Base-by-base conservation (phyloP, 1,139 yeast species). In the Nakaseomyces kungkrabaensis region DNA sequence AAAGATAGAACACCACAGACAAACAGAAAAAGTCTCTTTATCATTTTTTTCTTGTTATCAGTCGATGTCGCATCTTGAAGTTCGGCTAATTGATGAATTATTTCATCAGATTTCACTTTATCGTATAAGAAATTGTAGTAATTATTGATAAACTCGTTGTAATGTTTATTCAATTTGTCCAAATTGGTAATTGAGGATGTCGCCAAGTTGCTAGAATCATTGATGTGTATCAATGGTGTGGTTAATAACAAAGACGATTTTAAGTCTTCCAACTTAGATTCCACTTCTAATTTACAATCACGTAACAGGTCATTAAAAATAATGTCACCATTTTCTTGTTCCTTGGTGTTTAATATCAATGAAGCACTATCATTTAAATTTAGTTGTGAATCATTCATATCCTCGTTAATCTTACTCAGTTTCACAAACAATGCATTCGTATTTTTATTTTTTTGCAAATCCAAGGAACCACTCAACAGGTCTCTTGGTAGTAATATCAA, bases 331-430 rank as follows among this genome's bases (percentile, higher is more conserved):
- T 55, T 57, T 9, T 44, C 47, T 4, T 51, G 43, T 25, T 54
- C 59, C 2, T 54, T 49, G 3, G 63, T 50, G n/a, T 57, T 54
- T 40, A 62, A 48, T 1, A 65, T 62, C 41, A 50, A 52, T 13
- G 53, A 56, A 1, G 67, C 60, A 48, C 54, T 56, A 22, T 65
- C 68, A 5, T 59, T 48, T 50, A 62, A 46, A 31, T 56, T 57
- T 46, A 65, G 46, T 50, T 58, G 59, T 1, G 62, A 50, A 36
- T 63, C 68, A 46, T 63, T 64, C 48, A 62, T 43, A 43, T 63
- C 67, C 32, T 65, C 68, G 45, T 62, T 65, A 3, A 56, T 55
- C 51, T 63, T 62, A 50, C 66, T 62, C 44, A 65, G 49, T 42
- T 61, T 59, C 38, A 65, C 61, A 47, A 59, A 65, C 26, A 62